Evolutionary conservation across 2,329 filamentous ascomycete genomes (phyloP).

Genomic region (Botrytis cinerea): DNA sequence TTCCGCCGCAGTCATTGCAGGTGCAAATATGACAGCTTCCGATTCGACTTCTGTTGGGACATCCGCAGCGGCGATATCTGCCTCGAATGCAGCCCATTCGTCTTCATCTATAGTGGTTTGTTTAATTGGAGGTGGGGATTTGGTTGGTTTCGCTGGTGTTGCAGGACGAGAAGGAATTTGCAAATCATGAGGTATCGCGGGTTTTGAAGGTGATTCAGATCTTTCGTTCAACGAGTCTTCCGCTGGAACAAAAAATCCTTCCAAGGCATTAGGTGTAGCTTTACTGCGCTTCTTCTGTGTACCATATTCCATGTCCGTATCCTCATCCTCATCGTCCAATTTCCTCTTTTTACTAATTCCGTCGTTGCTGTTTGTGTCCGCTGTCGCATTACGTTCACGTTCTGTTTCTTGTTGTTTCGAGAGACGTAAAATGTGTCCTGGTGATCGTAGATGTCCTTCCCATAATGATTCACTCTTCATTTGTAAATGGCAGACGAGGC

Average conservation of each 20-base stretch:
- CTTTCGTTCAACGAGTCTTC: background rate
- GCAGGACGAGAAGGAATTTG: conserved; percentile 65
- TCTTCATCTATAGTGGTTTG: conserved; percentile 63
- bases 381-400: conserved; percentile 16
- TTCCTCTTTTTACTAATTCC: conserved; percentile 54
- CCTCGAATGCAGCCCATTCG: conserved; percentile 86
- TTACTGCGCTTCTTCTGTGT: conserved; percentile 48
- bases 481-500: conserved; percentile 64
- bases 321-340: conserved; percentile 42
- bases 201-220: conserved; percentile 17
- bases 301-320: conserved; percentile 42
- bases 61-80: conserved; percentile 64
- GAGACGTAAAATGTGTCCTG: conserved; percentile 47
- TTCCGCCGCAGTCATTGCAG: conserved; percentile 66
- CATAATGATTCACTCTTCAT: conserved; percentile 68
- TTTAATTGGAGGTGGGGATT: conserved; percentile 46
- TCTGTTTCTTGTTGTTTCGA: conserved; percentile 36
- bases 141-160: conserved; percentile 52
- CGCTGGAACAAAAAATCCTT: conserved; percentile 42
- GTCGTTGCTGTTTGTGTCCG: conserved; percentile 10
- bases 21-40: conserved; percentile 66
- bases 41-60: conserved; percentile 38
- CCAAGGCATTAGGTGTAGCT: conserved; percentile 42
- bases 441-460: conserved; percentile 60
- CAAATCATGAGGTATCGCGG: conserved; percentile 48